Conservation (phyloP, 176 grass and related monocot species). For the Cenchrus fungigraminus region DNA sequence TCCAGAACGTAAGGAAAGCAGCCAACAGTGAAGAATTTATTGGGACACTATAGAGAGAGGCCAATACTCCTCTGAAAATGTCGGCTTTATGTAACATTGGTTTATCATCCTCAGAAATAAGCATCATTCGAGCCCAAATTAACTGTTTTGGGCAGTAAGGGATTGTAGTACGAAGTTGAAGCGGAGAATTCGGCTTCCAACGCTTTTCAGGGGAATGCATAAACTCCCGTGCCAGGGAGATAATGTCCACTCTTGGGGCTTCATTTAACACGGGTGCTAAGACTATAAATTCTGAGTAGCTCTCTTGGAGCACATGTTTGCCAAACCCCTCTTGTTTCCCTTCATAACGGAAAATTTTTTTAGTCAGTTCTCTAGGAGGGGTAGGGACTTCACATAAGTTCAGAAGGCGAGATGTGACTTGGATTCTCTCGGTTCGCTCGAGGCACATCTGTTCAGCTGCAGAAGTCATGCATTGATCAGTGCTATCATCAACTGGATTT, state of each 20-base stretch:
- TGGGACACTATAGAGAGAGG: neutral
- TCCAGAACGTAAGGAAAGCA: constrained; percentile 4
- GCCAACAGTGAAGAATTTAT: neutral
- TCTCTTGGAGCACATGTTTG: neutral
- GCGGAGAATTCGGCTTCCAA: neutral
- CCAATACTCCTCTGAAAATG: neutral
- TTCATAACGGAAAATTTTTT: neutral
- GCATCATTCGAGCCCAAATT: constrained; percentile 6
- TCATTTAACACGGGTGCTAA: neutral
- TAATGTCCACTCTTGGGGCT: neutral
- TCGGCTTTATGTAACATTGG: neutral
- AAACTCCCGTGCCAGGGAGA: neutral
- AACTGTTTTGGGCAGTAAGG: neutral
- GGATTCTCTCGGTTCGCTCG: neutral
- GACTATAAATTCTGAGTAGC: neutral
- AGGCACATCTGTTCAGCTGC: neutral
- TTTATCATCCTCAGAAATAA: neutral
- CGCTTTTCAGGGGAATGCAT: neutral
- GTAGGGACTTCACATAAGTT: neutral
- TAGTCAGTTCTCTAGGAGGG: neutral
- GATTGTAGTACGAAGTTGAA: neutral
- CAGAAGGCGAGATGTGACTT: neutral
- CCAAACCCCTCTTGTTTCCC: neutral
- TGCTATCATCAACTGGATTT: neutral
- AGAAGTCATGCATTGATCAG: neutral